These are phyloP conservation scores for Leishmania gerbilli DNA, from an alignment of 208 protist species.

Conservation along the genomic window DNA sequence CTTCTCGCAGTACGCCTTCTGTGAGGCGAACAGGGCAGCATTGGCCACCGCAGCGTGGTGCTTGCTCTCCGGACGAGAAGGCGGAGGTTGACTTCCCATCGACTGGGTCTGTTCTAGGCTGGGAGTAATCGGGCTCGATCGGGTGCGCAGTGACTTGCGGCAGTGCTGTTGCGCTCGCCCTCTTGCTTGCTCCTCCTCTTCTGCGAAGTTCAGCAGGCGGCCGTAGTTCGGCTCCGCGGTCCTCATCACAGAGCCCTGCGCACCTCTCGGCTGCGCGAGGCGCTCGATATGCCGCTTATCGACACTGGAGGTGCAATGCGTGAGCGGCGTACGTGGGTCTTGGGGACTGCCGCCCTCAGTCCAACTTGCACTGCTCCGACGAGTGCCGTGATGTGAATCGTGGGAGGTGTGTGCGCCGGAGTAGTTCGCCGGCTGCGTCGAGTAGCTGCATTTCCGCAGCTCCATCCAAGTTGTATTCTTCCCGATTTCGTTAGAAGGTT, in stretches of 20 bases:
- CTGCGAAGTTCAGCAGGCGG: conserved; percentile 53
- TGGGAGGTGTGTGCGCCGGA: not conserved
- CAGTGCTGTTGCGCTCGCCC: not conserved
- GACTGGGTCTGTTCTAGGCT: not conserved
- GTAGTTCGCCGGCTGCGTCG: not conserved
- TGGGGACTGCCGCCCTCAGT: not conserved
- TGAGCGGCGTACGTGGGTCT: not conserved
- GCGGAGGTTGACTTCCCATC: not conserved
- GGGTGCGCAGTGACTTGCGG: not conserved
- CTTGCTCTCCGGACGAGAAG: not conserved
- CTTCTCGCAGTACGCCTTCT: conserved; percentile 27
- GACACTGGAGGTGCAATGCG: not conserved
- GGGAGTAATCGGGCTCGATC: too few relatives aligned
- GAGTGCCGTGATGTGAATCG: not conserved
- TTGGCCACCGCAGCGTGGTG: not conserved
- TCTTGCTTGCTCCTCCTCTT: conserved; percentile 48
- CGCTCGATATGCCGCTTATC: conserved; percentile 30
- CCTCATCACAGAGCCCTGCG: conserved; percentile 12
- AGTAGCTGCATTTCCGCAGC: not conserved
- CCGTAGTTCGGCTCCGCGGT: conserved; percentile 62
- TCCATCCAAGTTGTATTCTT: conserved; percentile 2
- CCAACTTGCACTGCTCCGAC: not conserved
- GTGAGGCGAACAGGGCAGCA: not conserved
- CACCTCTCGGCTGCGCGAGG: conserved; percentile 26
- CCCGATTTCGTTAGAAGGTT: not conserved